Conservation (phyloP, 306 rosid genomes). For the Casuarina cunninghamiana region DNA sequence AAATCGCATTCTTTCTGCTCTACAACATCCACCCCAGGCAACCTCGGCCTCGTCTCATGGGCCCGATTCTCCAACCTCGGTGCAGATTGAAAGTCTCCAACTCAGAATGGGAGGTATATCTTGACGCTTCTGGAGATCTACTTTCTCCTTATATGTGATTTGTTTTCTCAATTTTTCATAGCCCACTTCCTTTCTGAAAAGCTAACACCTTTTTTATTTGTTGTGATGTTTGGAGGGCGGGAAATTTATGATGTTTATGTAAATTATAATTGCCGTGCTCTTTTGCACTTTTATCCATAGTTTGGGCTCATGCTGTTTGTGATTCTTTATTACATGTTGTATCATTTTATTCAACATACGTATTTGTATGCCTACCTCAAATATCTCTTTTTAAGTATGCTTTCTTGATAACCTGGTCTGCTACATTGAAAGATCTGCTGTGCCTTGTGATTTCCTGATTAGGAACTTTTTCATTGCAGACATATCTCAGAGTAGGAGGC, state of each 20-base stretch:
- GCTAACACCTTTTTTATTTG: background rate
- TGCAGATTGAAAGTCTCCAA: too few species aligned
- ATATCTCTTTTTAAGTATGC: background rate
- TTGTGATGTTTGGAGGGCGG: too few species aligned
- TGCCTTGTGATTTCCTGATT: background rate
- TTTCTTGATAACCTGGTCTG: background rate
- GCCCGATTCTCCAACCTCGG: background rate
- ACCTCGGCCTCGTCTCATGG: background rate
- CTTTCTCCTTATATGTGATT: background rate
- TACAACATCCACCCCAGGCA: background rate
- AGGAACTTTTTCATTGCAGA: constrained; percentile 15
- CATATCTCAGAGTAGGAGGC: constrained; percentile 21
- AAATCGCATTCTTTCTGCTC: background rate
- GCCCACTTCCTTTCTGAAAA: background rate
- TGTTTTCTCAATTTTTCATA: background rate
- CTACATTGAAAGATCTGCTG: background rate
- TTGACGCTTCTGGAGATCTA: background rate
- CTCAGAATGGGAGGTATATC: background rate
- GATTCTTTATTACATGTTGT: background rate
- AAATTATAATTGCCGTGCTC: background rate
- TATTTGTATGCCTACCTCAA: too few species aligned
- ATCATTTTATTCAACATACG: background rate
- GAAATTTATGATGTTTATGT: too few species aligned
- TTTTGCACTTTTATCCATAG: background rate
- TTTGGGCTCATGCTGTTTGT: background rate